These are phyloP conservation scores for Pleurotus sapidus DNA, from an alignment of 768 basidiomycete genomes.

Conservation along the genomic window DNA sequence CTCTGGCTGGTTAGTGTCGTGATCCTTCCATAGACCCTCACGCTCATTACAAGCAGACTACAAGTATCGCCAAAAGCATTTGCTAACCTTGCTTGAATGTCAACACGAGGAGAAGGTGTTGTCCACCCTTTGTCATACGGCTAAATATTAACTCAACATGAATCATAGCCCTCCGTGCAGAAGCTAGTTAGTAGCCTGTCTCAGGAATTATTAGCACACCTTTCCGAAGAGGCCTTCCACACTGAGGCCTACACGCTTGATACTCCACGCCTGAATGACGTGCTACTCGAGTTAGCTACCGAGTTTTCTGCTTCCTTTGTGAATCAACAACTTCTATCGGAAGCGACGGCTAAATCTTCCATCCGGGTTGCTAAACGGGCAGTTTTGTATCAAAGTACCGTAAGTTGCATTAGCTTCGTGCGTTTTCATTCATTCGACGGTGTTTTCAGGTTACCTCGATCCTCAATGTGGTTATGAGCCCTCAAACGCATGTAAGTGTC, in stretches of 20 bases:
- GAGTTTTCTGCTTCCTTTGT: conserved; percentile 48
- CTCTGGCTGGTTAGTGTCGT: conserved; percentile 54
- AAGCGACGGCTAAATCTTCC: conserved; percentile 39
- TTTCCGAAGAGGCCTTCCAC: conserved; percentile 63
- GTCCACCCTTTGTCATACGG: no score
- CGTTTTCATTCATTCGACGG: conserved; percentile 10
- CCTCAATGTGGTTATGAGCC: conserved; percentile 54
- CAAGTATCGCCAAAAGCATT: conserved; percentile 50
- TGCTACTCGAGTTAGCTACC: conserved; percentile 42
- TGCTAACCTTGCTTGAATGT: conserved; percentile 65
- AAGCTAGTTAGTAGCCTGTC: conserved; percentile 63
- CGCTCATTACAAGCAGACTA: neutral
- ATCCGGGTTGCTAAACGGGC: conserved; percentile 43
- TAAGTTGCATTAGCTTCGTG: conserved; percentile 20
- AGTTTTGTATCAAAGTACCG: conserved; percentile 46
- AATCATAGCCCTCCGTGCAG: conserved; percentile 67
- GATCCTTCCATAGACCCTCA: neutral
- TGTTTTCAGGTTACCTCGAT: conserved; percentile 52
- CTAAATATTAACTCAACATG: neutral
- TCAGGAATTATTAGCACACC: conserved; percentile 54
- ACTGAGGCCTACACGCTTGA: conserved; percentile 59
- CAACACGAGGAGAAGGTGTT: conserved; percentile 84
- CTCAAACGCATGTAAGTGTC: conserved; percentile 67
- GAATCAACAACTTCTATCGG: conserved; percentile 38
- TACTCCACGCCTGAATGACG: conserved; percentile 42